Evolutionary conservation across 1,284 basidiomycete genomes (phyloP), one percentile per base, ranked within the genome.

Genomic region (Melampsora americana): DNA sequence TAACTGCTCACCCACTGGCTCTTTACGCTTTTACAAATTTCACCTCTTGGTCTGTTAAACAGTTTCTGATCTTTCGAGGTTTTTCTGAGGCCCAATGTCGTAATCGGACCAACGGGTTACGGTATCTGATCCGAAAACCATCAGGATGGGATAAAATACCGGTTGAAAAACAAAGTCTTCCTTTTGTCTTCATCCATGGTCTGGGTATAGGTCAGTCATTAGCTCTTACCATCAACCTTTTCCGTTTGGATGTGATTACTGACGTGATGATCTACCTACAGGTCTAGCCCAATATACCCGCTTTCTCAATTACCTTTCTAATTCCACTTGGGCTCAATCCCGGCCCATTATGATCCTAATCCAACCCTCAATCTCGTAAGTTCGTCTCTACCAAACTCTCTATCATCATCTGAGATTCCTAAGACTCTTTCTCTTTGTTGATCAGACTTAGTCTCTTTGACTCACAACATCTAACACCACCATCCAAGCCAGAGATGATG

Each of bases 271-370:
- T 35, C 3, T 53, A 26, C 50, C 16, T 9, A 35, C 35, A 71
- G 69, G 69, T 32, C 50, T 71, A 16, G 44, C 35, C 35, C 60
- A 62, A 61, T 71, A 71, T 64, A 44, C 16, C 26, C 42, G 44
- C n/a, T 64, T 71, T 35, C 23, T 71, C 6, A 64, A 28, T 42
- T 64, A 71, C 42, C n/a, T 71, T 5, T 39, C 60, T 11, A 12
- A 62, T 71, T 59, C 60, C 61, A 42, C 69, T 50, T 71, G 69
- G 69, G 69, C 69, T 0, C 39, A 67, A 61, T 32, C 75, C 56
- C 80, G 80, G 6, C 82, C 82, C 5, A 61, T 82, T 32, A 39
- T 82, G 35, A 78, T 82, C n/a, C 79, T 80, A 12, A 68, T 81
- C 12, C 81, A 81, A 70, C 81, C 81, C 2, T 80, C 79, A 72